Evolutionary conservation across 768 basidiomycete species (phyloP), one percentile per base, ranked within the genome.

Genomic region (Gyrodon lividus): DNA sequence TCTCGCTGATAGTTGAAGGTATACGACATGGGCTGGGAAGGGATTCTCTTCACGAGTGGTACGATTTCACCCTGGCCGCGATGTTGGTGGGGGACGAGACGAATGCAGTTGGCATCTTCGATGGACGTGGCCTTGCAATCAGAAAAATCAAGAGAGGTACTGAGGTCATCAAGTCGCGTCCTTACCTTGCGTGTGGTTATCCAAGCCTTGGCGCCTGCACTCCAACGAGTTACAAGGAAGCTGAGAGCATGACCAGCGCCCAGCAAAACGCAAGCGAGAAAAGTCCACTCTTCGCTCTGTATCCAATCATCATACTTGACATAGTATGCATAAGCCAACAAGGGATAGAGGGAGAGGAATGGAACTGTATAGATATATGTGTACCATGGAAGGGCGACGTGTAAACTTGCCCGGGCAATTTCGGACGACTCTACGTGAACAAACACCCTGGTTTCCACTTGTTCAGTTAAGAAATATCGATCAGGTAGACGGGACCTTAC

Each of bases 201-300:
- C 77, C 81, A 83, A 30, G 92, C 86, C 46, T 82, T 80, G 46
- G 90, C 89, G 23, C 74, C 81, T 10, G 86, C 77, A 64, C 83
- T 93, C 97, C 97, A 99, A 58, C 81, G 81, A 0, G 96, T 99
- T 12, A 88, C 76, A 40, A 99, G 75, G 70, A 94, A 99, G 63
- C 90, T 93, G 50, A 99, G 78, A 3, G 93, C 92, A 68, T 98
- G 97, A 2, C 88, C 83, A 6, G 82, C 87, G 19, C 89, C 89
- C 7, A 99, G 80, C 3, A 83, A 72, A 13, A 95, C 87, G 58
- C 89, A 93, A 33, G 89, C 90, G 19, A 98, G 80, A 66, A 98
- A 99, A 0, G 97, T 96, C 95, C 95, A 98, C 68, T 98, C 96
- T 71, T 96, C 93, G 51, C 89, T 91, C 63, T 86, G 80, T 48